These are phyloP conservation scores for Cucumis sativus DNA, from an alignment of 306 rosid species.

Conservation along the genomic window DNA sequence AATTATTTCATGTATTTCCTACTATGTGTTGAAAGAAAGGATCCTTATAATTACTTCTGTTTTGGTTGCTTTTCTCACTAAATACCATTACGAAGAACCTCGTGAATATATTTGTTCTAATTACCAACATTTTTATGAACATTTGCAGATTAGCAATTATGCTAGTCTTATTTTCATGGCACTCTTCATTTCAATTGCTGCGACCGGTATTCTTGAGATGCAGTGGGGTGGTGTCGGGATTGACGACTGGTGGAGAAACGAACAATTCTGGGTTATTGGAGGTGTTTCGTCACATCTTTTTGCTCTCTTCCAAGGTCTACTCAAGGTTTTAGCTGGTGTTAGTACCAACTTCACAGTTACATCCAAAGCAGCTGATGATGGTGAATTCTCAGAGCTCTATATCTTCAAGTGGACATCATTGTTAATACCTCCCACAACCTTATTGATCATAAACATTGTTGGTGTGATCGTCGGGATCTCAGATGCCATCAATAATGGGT, in stretches of 20 bases:
- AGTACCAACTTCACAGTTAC: slow-evolving; percentile 91
- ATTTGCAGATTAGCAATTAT: slow-evolving; percentile 83
- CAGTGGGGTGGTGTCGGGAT: slow-evolving; percentile 91
- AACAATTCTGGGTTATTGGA: slow-evolving; percentile 98
- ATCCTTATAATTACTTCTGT: background rate
- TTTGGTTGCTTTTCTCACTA: background rate
- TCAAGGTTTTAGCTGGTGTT: slow-evolving; percentile 89
- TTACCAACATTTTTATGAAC: background rate
- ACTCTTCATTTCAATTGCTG: slow-evolving; percentile 85
- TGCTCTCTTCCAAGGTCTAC: slow-evolving; percentile 83
- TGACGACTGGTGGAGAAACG: slow-evolving; percentile 98
- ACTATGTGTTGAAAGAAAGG: background rate
- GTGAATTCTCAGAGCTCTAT: slow-evolving; percentile 85
- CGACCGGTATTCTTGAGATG: slow-evolving; percentile 90
- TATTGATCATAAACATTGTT: slow-evolving; percentile 65
- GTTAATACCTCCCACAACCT: slow-evolving; percentile 66
- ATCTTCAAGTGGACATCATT: slow-evolving; percentile 92
- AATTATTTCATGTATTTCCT: background rate
- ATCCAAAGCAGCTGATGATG: slow-evolving; percentile 92
- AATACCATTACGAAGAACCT: background rate
- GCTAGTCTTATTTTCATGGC: slow-evolving; percentile 85
- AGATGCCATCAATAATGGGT: slow-evolving; percentile 90
- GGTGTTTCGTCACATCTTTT: slow-evolving; percentile 89
- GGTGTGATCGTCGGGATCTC: slow-evolving; percentile 84
- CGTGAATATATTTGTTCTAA: background rate